Evolutionary conservation across 176 grass and related monocot species (phyloP).

Genomic region (Themeda triandra): DNA sequence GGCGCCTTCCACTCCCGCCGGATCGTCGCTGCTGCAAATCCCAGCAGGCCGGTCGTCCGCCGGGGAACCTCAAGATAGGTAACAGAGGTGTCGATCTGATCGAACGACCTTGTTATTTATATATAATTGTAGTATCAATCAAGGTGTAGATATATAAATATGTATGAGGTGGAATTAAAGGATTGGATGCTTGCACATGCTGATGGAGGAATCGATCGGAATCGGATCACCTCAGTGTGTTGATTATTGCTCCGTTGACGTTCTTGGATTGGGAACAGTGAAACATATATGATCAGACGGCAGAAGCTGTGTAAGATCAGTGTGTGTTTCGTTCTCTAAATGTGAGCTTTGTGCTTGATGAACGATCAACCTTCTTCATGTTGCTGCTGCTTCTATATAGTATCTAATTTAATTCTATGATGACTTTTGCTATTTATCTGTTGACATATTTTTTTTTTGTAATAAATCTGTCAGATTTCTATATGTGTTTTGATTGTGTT

Average conservation of each 20-base stretch:
- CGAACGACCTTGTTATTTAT: not conserved
- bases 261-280: not conserved
- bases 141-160: not conserved
- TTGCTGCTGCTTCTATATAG: too few relatives aligned
- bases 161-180: not conserved
- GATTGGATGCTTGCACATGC: not conserved
- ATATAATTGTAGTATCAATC: not conserved
- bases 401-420: too few relatives aligned
- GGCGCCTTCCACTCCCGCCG: slow-evolving; percentile 39
- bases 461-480: too few relatives aligned
- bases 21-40: not conserved
- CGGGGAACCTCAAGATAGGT: slow-evolving; percentile 27
- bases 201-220: not conserved
- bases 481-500: too few relatives aligned
- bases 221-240: not conserved
- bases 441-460: too few relatives aligned
- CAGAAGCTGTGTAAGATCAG: too few relatives aligned
- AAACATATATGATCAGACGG: not conserved
- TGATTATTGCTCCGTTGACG: not conserved
- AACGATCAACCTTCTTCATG: not conserved
- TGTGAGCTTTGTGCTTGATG: too few relatives aligned
- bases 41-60: not conserved
- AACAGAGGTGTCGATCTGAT: not conserved
- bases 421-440: too few relatives aligned
- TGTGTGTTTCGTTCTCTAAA: not conserved